Evolutionary conservation across 2,329 filamentous ascomycete species (phyloP), one percentile per base, ranked within the genome.

Genomic region (Pseudogymnoascus sp.): DNA sequence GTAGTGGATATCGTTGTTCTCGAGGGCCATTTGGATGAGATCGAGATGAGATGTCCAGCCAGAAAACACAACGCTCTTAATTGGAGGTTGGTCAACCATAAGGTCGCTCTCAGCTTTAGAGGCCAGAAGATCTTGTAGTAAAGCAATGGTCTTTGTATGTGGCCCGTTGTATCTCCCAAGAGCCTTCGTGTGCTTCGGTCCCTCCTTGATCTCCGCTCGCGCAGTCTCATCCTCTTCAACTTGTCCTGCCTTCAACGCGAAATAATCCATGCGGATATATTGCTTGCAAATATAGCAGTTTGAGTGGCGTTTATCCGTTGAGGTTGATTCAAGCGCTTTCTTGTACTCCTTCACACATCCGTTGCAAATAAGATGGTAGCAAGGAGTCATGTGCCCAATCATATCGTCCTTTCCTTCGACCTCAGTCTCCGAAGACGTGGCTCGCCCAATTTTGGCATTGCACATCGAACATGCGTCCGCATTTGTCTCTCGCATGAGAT

Each of bases 11-110:
- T 82, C 80, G 10, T 82, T 82, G 60, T 84, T 81, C 31, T 85
- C 80, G 13, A 97, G 82, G 0, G 93, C 93, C 60, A 91, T 81
- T 72, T 95, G 87, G 68, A 99, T 96, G 19, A 99, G 83, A 73
- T 97, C 93, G 15, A 99, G 84, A 72, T 97, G 93, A 0, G 89
- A 88, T 0, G 95, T 97, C 93, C 95, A 97, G n/a, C 88, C 88
- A 0, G 92, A 96, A 76, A 97, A 97, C 6, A 99, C 87, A 13
- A 99, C 92, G 26, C 91, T 95, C 74, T 96, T 97, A 76, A 91
- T 89, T 0, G 93, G 93, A 0, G 85, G 83, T 71, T 93, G 85
- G 10, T 83, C 77, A 2, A 86, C 84, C 9, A 84, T 79, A 0
- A 77, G 77, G 38, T 82, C 80, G 65, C 86, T 90, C 72, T 88